Evolutionary conservation across 805 yeast species (phyloP), one percentile per base, ranked within the genome.

Genomic region (Cyberlindnera euphorbiiphila): DNA sequence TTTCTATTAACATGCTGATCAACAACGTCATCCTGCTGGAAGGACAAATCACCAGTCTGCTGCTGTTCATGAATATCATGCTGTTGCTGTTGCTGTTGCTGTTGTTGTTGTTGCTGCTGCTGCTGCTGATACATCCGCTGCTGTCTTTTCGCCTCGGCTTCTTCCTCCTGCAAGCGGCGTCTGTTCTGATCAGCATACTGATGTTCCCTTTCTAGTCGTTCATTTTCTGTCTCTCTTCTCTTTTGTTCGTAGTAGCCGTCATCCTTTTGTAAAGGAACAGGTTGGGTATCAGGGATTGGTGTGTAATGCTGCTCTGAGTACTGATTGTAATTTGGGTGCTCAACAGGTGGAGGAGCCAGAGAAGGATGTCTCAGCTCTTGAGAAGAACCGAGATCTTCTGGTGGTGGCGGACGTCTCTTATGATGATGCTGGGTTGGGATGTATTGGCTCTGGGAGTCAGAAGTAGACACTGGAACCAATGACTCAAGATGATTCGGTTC

Each of bases 321-420:
- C 6, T 13, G 28, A 13, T 25, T 16, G 14, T 41, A 33, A 4
- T 29, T 4, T n/a, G 30, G 16, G 22, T 27, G 45, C 4, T 37
- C 31, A 15, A 37, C 40, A 16, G 42, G 37, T 22, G 46, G 46
- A 9, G 46, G 42, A 16, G 44, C 41, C 38, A 36, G 33, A 4
- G 44, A 36, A 9, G 32, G 39, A n/a, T 36, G 42, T 12, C 34
- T 32, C 22, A 38, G 36, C 12, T 33, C 41, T 9, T 37, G 42
- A 15, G 32, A 42, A 12, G 29, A 29, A 16, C 16, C 22, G 33
- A 29, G 36, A 17, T 40, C 39, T 1, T 28, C 45, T 23, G 41
- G 35, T 21, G 57, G 52, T 1, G 52, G 52, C 9, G 56, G 57
- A 29, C 56, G 53, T 43, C 54, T 49, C 32, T 46, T 50, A 6